Evolutionary conservation across 2,329 filamentous ascomycete species (phyloP), one percentile per base, ranked within the genome.

Genomic region (Shiraia bambusicola): DNA sequence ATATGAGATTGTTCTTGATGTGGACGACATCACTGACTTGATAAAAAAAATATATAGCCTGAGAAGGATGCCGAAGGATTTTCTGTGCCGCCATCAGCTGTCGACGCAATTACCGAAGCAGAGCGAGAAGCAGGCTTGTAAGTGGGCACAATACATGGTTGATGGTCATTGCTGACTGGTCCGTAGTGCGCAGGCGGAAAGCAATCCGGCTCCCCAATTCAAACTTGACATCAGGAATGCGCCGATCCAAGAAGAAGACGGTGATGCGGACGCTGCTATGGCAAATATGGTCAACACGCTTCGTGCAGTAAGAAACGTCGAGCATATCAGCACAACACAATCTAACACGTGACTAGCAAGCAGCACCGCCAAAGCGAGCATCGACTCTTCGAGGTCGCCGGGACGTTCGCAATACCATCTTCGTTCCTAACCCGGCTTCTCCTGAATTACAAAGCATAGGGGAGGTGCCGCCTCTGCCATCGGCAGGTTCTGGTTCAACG

Each of bases 341-440:
- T 19, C 53, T 66, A 49, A 65, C 40, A 33, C 17, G 2, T 19
- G n/a, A 25, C 59, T 76, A 82, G 69, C 67, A 78, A 66, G 69
- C 71, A 17, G 79, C 83, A 41, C 82, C 89, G 14, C 52, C 67
- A 2, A 68, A 69, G 28, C 67, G 70, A 45, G 73, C 80, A 11
- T 86, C 87, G 32, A 96, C 90, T 11, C 75, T 95, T 12, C 82
- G 93, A 54, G 93, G 93, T 37, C 86, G 93, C 47, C 81, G 93
- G 63, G 92, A 97, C 65, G 88, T 94, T 49, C 82, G 92, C 45
- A 95, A 95, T 69, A 96, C 91, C 1, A 84, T 95, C 40, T 92
- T 93, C 61, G 77, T 91, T 50, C 85, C 88, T 6, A 67, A 61
- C 37, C 65, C 63, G 16, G 55, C 59, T 12, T 55, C 66, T 9